Evolutionary conservation across 2,329 filamentous ascomycete genomes (phyloP), one percentile per base, ranked within the genome.

Genomic region (Neonectria magnoliae): DNA sequence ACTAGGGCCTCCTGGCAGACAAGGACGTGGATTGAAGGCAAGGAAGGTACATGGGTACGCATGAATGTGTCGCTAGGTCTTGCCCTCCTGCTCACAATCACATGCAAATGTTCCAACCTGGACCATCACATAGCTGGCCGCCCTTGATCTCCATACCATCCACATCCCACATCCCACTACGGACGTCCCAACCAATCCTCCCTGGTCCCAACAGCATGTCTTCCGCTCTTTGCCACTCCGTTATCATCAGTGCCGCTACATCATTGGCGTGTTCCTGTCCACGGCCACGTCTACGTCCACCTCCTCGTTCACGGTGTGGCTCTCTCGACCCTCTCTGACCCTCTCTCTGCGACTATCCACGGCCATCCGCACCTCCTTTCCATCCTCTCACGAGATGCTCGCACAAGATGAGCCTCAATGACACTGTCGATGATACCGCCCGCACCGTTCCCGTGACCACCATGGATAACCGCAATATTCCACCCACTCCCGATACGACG

Each of bases 81-180:
- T 25, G 45, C 44, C 51, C 29, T 53, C 62, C n/a, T 54, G 53
- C 55, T 57, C 62, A 57, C 53, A 56, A 65, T 73, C 71, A 73
- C 71, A 73, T 73, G 71, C 52, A 70, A 73, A 73, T 70, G 69
- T 69, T 68, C 68, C 67, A 66, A 56, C 57, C 65, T 55, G 31
- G 36, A 22, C 45, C n/a, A 22, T 20, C 60, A 58, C 66, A 73
- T 70, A 53, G 57, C 52, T 31, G 52, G 48, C 57, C 33, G 33
- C 42, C 51, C 52, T 62, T 52, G 36, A 57, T 31, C 47, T 44
- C 42, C 54, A 53, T 54, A 10, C 41, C 50, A 29, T 52, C 62
- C 48, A 60, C 25, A 36, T 33, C 50, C 41, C 47, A 51, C 47
- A n/a, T 51, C 11, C 5, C 16, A 11, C 29, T 33, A 33, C n/a